Conservation (phyloP, 1,139 yeast genomes). For the Meyerozyma smithsonii region DNA sequence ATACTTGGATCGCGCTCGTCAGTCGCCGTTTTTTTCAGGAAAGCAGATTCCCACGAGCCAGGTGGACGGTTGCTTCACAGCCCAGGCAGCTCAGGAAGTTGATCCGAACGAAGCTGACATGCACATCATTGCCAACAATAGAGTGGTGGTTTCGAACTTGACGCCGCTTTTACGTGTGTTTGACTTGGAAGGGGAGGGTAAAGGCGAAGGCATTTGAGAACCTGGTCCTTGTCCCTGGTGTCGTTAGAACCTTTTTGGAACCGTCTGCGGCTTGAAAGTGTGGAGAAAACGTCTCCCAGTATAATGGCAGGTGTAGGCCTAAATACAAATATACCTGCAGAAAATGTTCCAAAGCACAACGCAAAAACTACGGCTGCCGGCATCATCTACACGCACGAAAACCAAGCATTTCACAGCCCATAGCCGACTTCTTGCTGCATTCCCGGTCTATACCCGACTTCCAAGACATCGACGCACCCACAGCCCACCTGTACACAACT, state of each 20-base stretch:
- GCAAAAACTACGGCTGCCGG: no score
- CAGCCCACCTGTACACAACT: background rate
- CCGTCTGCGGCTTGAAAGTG: no score
- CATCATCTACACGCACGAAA: no score
- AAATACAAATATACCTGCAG: no score
- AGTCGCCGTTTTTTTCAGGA: slow-evolving; percentile 19
- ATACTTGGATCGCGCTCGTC: slow-evolving; percentile 39
- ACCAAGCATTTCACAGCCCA: no score
- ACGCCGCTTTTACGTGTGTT: slow-evolving; percentile 20
- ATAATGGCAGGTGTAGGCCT: no score
- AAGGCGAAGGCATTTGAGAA: background rate
- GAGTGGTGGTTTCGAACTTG: slow-evolving; percentile 29
- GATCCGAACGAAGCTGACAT: slow-evolving; percentile 7
- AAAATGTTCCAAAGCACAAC: no score
- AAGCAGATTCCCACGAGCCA: slow-evolving; percentile 4
- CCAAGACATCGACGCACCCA: slow-evolving; percentile 1
- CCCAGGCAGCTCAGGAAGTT: slow-evolving; percentile 6
- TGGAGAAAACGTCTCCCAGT: background rate
- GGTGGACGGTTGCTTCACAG: slow-evolving; percentile 10
- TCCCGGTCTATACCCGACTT: background rate
- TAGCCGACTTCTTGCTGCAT: no score
- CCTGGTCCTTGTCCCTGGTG: no score
- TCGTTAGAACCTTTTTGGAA: no score
- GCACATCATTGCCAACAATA: slow-evolving; percentile 28
- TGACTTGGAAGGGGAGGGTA: slow-evolving; percentile 5